A percentile compares a stretch with the other conserved stretches of the same genome.
These are phyloP conservation scores for Xylaria bambusicola DNA, from an alignment of 495 filamentous ascomycete species.

Conservation along the genomic window DNA sequence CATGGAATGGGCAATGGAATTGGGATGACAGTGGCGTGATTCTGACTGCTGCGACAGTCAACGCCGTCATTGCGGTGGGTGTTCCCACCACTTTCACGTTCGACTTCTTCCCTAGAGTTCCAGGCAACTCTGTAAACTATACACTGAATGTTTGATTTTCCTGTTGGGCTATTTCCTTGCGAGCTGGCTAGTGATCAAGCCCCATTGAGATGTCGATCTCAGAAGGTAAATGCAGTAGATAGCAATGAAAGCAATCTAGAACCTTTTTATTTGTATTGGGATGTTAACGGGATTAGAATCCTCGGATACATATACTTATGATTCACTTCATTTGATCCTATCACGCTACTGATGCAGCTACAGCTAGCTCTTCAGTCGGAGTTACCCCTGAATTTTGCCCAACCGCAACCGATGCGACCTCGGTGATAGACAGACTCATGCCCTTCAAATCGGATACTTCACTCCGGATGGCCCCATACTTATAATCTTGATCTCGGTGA, in stretches of 20 bases:
- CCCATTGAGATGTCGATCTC: too few species aligned
- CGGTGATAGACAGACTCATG: background rate
- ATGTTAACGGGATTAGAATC: too few species aligned
- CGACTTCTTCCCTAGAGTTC: constrained; percentile 54
- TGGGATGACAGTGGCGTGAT: constrained; percentile 49
- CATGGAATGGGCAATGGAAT: constrained; percentile 54
- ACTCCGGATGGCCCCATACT: constrained; percentile 28
- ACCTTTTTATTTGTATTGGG: too few species aligned
- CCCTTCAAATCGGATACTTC: constrained; percentile 27
- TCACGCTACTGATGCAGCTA: too few species aligned
- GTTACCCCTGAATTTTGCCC: too few species aligned
- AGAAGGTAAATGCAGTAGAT: too few species aligned
- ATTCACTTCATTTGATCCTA: too few species aligned
- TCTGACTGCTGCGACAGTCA: constrained; percentile 44
- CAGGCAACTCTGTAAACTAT: constrained; percentile 47
- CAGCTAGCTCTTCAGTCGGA: too few species aligned
- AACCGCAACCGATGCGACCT: too few species aligned
- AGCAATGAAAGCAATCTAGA: too few species aligned
- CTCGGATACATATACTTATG: too few species aligned
- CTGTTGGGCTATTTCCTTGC: background rate
- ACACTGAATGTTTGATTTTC: constrained; percentile 44
- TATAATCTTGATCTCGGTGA: constrained; percentile 38
- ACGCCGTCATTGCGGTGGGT: constrained; percentile 49
- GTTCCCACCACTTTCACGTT: constrained; percentile 51
- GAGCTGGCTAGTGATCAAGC: too few species aligned